Evolutionary conservation across 2,329 filamentous ascomycete species (phyloP).

Genomic region (Calonectria leucothoes): DNA sequence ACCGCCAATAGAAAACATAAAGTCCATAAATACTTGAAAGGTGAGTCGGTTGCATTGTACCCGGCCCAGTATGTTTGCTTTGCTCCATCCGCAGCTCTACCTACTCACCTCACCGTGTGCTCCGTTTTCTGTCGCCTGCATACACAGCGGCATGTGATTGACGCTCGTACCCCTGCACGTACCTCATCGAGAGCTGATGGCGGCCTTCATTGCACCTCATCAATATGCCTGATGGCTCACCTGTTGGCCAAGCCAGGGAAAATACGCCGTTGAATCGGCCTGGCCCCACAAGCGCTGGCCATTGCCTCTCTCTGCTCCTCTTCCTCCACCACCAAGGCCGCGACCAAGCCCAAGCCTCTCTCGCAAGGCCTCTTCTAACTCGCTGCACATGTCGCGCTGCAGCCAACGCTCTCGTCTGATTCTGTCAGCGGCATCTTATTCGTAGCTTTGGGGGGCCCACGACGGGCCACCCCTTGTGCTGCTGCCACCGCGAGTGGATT

Average conservation of each 20-base stretch:
- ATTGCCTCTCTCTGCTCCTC: too few species aligned
- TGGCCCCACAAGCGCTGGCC: not conserved
- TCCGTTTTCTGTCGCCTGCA: not conserved
- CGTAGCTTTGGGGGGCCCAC: conserved; percentile 10
- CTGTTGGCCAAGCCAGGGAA: not conserved
- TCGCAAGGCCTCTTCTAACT: not conserved
- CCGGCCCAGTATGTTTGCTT: not conserved
- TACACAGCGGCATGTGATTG: not conserved
- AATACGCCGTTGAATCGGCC: not conserved
- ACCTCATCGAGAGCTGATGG: not conserved
- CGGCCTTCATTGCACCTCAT: not conserved
- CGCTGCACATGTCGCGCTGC: not conserved
- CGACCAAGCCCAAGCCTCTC: not conserved
- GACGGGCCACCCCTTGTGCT: not conserved
- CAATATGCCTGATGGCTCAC: not conserved
- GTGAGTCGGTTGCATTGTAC: not conserved
- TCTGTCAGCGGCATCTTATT: not conserved
- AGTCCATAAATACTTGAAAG: not conserved
- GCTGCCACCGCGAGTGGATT: not conserved
- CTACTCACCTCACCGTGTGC: not conserved
- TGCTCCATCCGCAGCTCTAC: not conserved
- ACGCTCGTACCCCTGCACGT: not conserved
- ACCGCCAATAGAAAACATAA: not conserved
- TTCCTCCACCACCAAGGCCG: not conserved
- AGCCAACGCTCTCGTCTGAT: not conserved